A percentile compares a stretch with the other conserved stretches of the same genome.
These are phyloP conservation scores for Aschersonia sp. DNA, from an alignment of 2,329 filamentous ascomycete species.

Conservation along the genomic window DNA sequence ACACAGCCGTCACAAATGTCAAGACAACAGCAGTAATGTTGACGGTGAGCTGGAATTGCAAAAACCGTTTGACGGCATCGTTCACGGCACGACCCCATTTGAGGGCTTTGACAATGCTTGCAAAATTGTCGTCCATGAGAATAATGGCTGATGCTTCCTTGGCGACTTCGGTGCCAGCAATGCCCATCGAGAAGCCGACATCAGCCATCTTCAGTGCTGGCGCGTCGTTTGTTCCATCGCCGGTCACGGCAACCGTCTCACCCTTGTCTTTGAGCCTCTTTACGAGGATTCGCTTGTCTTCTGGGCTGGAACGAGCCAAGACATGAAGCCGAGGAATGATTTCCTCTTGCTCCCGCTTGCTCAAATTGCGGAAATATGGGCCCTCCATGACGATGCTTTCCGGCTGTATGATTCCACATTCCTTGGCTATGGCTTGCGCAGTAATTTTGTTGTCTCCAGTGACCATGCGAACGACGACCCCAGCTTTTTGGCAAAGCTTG, in stretches of 20 bases:
- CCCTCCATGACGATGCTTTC: slow-evolving; percentile 65
- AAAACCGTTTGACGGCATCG: slow-evolving; percentile 62
- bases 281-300: slow-evolving; percentile 63
- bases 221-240: slow-evolving; percentile 73
- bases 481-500: slow-evolving; percentile 56
- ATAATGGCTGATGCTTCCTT: slow-evolving; percentile 79
- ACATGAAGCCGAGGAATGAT: slow-evolving; percentile 58
- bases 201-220: slow-evolving; percentile 70
- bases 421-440: slow-evolving; percentile 62
- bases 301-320: slow-evolving; percentile 58
- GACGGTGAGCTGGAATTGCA: slow-evolving; percentile 69
- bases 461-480: slow-evolving; percentile 73
- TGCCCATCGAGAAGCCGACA: slow-evolving; percentile 77
- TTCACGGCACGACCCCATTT: slow-evolving; percentile 70
- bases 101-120: slow-evolving; percentile 71
- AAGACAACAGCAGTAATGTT: slow-evolving; percentile 83
- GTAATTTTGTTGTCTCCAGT: slow-evolving; percentile 73
- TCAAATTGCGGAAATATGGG: slow-evolving; percentile 61
- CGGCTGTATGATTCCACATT: slow-evolving; percentile 59
- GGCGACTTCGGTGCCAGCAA: slow-evolving; percentile 68
- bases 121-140: slow-evolving; percentile 78
- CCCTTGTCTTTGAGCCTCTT: slow-evolving; percentile 55
- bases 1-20: slow-evolving; percentile 77
- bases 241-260: slow-evolving; percentile 70
- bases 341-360: slow-evolving; percentile 47